phyloP scores from a whole-genome alignment of 257 asterid species.

The Galeopsis tetrahit region DNA sequence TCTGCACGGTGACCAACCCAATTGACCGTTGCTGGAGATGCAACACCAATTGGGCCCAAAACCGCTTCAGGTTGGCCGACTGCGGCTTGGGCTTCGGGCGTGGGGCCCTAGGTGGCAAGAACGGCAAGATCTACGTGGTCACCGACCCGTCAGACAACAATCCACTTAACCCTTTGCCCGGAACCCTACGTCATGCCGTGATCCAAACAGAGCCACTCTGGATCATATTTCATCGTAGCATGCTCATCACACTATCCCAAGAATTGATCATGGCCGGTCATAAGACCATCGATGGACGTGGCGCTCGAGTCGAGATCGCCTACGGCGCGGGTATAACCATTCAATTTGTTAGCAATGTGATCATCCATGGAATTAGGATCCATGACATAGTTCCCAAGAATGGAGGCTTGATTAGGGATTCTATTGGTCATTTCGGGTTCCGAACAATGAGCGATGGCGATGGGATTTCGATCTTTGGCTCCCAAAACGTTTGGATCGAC shows the following conservation, averaged over 20 bases:
- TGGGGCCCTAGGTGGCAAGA: constrained; percentile 57
- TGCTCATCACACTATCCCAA: constrained; percentile 47
- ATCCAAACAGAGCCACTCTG: constrained; percentile 61
- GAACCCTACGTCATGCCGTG: constrained; percentile 64
- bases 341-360: constrained; percentile 45
- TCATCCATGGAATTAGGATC: constrained; percentile 44
- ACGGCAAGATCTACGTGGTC: constrained; percentile 51
- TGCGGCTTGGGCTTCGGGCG: constrained; percentile 66
- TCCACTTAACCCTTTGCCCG: constrained; percentile 44
- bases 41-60: constrained; percentile 54
- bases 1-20: constrained; percentile 67
- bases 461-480: constrained; percentile 44
- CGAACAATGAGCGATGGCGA: constrained; percentile 46
- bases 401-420: constrained; percentile 49
- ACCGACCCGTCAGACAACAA: constrained; percentile 49
- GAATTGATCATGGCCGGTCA: constrained; percentile 46
- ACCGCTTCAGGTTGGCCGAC: constrained; percentile 59
- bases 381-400: constrained; percentile 28
- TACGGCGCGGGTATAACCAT: constrained; percentile 47
- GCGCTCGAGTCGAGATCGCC: constrained; percentile 39
- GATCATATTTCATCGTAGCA: constrained; percentile 49
- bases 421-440: constrained; percentile 37
- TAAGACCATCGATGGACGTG: constrained; percentile 57
- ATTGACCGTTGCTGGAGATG: constrained; percentile 82
- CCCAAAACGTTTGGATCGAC: constrained; percentile 49